These are phyloP conservation scores for Corymbia citriodora DNA, from an alignment of 441 rosid genomes.

Conservation along the genomic window DNA sequence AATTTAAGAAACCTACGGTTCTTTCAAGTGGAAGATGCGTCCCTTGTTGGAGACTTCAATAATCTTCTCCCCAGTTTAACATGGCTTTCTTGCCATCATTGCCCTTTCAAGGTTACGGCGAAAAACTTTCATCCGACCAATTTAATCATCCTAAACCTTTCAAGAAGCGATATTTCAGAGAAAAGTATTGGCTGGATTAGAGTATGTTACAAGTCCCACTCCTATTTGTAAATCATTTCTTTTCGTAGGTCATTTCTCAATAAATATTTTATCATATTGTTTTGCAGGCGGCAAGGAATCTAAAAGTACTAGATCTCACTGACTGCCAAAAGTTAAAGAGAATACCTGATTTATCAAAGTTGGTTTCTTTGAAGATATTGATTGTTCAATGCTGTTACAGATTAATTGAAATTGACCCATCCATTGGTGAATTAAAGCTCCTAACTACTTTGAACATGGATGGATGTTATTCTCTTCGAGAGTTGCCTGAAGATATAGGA, in stretches of 20 bases:
- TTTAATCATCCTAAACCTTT: neutral
- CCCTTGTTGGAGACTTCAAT: neutral
- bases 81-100: neutral
- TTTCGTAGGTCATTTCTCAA: neutral
- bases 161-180: neutral
- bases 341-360: neutral
- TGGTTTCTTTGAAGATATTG: neutral
- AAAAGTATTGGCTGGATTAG: neutral
- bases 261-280: neutral
- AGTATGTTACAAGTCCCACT: neutral
- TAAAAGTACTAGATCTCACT: neutral
- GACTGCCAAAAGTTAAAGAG: neutral
- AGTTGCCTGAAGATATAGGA: neutral
- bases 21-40: neutral
- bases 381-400: neutral
- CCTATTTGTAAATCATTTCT: neutral
- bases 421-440: neutral
- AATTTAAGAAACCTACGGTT: neutral
- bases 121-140: neutral
- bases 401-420: neutral
- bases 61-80: neutral
- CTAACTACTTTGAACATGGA: neutral
- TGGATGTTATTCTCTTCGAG: neutral
- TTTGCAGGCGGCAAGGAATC: neutral
- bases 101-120: neutral